These are phyloP conservation scores for Skeletonema tropicum DNA, from an alignment of 108 stramenopile species.

Conservation along the genomic window DNA sequence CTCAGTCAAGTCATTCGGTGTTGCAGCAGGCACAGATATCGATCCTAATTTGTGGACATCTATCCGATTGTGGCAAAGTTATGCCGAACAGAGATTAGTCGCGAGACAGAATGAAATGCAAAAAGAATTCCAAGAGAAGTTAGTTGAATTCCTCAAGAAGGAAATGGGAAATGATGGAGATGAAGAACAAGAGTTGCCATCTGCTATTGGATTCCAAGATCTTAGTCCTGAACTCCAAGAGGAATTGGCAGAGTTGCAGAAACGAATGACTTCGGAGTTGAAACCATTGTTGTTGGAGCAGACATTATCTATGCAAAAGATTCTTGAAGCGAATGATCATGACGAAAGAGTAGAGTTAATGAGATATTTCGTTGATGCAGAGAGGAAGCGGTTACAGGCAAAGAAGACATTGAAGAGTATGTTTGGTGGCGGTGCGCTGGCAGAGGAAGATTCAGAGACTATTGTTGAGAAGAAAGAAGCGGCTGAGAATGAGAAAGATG, in stretches of 20 bases:
- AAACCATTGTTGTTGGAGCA: slow-evolving; percentile 78
- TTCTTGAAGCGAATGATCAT: slow-evolving; percentile 78
- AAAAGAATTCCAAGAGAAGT: slow-evolving; percentile 81
- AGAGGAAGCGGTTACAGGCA: slow-evolving; percentile 70
- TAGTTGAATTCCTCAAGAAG: slow-evolving; percentile 73
- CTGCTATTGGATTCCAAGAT: slow-evolving; percentile 81
- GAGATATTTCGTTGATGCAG: slow-evolving; percentile 71
- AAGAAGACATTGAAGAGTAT: slow-evolving; percentile 72
- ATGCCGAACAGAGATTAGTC: slow-evolving; percentile 77
- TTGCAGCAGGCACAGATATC: slow-evolving; percentile 61
- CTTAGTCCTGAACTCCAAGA: slow-evolving; percentile 70
- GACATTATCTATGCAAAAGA: slow-evolving; percentile 85
- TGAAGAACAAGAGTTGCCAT: slow-evolving; percentile 68
- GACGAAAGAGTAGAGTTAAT: slow-evolving; percentile 62
- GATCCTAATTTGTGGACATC: slow-evolving; percentile 80
- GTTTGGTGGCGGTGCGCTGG: slow-evolving; percentile 45
- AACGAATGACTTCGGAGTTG: slow-evolving; percentile 75
- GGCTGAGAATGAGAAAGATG: neutral
- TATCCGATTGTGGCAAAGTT: slow-evolving; percentile 85
- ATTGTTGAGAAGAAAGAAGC: slow-evolving; percentile 13
- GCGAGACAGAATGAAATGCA: slow-evolving; percentile 83
- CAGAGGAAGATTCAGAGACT: slow-evolving; percentile 1
- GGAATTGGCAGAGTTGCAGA: slow-evolving; percentile 78
- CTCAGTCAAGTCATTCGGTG: slow-evolving; percentile 61
- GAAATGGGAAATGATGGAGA: slow-evolving; percentile 57